phyloP scores from a whole-genome alignment of 495 filamentous ascomycete genomes.

The Choiromyces venosus region DNA sequence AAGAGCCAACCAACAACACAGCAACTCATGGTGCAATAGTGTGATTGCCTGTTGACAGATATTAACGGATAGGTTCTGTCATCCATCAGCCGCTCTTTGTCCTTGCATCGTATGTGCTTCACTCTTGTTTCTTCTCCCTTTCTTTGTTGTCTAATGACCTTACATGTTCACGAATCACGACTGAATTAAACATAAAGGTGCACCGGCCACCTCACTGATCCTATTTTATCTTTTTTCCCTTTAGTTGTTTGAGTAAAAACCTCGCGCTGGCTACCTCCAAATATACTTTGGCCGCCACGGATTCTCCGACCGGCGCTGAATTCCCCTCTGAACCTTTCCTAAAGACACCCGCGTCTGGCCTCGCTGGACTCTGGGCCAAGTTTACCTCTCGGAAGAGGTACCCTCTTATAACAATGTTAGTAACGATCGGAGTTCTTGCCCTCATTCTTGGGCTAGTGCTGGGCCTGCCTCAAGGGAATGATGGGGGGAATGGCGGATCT shows the following conservation, averaged over 20 bases:
- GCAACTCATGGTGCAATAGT: background rate
- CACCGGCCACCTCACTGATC: background rate
- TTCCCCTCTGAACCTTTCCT: background rate
- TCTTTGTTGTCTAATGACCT: background rate
- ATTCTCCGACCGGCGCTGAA: background rate
- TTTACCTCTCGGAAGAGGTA: slow-evolving; percentile 1
- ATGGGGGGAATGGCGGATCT: background rate
- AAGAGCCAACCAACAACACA: background rate
- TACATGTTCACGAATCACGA: background rate
- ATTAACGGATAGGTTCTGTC: background rate
- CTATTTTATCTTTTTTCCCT: background rate
- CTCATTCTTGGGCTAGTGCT: background rate
- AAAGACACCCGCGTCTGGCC: background rate
- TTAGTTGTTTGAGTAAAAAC: background rate
- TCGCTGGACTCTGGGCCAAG: background rate
- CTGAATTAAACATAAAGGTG: background rate
- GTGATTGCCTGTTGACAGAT: background rate
- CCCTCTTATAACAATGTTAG: background rate
- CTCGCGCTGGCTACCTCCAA: background rate
- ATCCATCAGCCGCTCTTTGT: too few species aligned
- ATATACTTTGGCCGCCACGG: background rate
- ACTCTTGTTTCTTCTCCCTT: background rate
- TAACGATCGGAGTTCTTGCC: background rate
- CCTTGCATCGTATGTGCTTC: background rate
- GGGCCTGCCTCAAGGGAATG: background rate